Evolutionary conservation across 495 filamentous ascomycete species (phyloP).

Genomic region (Penicillium lagena): DNA sequence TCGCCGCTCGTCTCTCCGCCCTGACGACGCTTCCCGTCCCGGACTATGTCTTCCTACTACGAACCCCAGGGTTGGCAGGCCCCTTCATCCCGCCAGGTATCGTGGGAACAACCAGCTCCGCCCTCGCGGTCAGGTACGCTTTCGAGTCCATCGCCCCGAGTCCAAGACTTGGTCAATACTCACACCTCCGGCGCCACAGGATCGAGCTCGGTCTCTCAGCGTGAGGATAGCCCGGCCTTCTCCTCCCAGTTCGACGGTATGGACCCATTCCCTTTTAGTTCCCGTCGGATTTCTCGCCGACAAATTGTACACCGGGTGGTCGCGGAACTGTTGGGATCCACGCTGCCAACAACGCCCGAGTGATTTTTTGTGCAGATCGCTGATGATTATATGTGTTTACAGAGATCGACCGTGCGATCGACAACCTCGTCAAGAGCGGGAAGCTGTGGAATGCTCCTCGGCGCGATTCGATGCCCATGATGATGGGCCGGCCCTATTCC

Average conservation of each 20-base stretch:
- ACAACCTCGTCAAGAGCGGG: constrained; percentile 92
- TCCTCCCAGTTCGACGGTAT: constrained; percentile 88
- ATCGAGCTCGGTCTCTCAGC: constrained; percentile 68
- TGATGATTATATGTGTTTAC: constrained; percentile 1
- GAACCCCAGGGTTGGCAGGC: constrained; percentile 78
- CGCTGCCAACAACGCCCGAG: constrained; percentile 1
- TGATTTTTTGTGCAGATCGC: constrained; percentile 10
- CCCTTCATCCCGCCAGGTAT: constrained; percentile 53
- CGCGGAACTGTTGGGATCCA: background rate
- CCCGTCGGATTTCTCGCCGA: too few relatives aligned
- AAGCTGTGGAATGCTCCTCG: constrained; percentile 80
- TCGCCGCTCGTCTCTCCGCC: constrained; percentile 8
- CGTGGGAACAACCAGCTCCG: constrained; percentile 81
- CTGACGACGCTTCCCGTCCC: constrained; percentile 5
- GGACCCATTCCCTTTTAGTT: constrained; percentile 3
- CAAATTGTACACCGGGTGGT: too few relatives aligned
- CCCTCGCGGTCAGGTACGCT: constrained; percentile 78
- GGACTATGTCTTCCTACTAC: constrained; percentile 77
- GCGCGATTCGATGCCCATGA: constrained; percentile 79
- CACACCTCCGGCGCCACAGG: constrained; percentile 38
- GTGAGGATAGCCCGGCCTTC: constrained; percentile 76
- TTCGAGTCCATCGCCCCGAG: constrained; percentile 3
- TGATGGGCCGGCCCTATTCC: constrained; percentile 57
- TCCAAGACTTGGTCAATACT: constrained; percentile 16
- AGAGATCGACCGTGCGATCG: constrained; percentile 96